These are phyloP conservation scores for Fraxinus pennsylvanica DNA, from an alignment of 257 asterid genomes.

Conservation along the genomic window DNA sequence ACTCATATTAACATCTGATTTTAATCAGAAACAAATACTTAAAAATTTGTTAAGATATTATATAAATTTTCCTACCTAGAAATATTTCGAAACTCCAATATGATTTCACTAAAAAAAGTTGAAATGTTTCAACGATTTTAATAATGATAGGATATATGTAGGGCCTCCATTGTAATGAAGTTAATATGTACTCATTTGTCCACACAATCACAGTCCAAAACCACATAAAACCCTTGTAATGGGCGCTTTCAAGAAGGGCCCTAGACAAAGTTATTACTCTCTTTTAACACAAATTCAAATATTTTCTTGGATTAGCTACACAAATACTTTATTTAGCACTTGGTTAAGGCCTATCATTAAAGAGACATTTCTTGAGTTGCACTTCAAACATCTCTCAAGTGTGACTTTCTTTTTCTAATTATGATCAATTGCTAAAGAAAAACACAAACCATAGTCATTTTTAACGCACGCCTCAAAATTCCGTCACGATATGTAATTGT, in stretches of 20 bases:
- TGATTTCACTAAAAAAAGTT: too few species aligned
- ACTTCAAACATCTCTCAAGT: background rate
- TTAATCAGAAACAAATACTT: too few species aligned
- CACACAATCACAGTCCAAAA: background rate
- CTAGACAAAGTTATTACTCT: too few species aligned
- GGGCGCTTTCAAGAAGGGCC: background rate
- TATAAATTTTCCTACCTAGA: too few species aligned
- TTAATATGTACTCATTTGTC: background rate
- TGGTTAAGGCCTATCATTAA: too few species aligned
- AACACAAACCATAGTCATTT: too few species aligned
- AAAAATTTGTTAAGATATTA: too few species aligned
- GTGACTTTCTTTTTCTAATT: background rate
- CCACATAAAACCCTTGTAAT: background rate
- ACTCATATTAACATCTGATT: too few species aligned
- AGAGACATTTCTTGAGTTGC: background rate
- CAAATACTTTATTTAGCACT: background rate
- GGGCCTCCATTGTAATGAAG: slow-evolving; percentile 5
- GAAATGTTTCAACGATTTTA: too few species aligned
- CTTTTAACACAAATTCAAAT: background rate
- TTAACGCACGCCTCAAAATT: too few species aligned
- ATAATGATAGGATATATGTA: background rate
- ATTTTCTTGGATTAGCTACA: background rate
- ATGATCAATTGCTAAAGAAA: background rate
- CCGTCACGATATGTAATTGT: too few species aligned
- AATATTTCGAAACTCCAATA: too few species aligned